Base-by-base conservation (phyloP, 169 alveolate genomes). In the Babesia gibsoni region DNA sequence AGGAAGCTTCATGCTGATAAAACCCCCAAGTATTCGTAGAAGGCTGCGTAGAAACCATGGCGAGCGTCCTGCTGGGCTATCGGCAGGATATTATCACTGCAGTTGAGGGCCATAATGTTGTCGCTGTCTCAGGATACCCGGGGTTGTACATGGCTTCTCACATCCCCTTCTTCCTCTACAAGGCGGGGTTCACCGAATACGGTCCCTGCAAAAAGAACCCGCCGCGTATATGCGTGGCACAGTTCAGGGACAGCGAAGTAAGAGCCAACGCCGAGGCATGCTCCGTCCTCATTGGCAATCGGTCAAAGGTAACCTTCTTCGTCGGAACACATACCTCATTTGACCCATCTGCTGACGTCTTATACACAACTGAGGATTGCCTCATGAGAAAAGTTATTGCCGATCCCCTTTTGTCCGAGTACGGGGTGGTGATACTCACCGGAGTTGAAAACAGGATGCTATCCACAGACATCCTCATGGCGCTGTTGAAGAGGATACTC, bases 381-480 rank as follows among this genome's bases (percentile, higher is more conserved):
- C 32, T 79, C 9, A 6, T 79, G 32, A 23, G 66, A 36, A 48
- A 64, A 35, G 52, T 88, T 30, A 23, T 83, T 59, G 29, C 61
- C 14, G 92, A 88, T 27, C 92, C 92, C 12, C 84, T 88, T 32
- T 64, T 88, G 53, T 73, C 89, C 39, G 90, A 88, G 36, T 88
- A 54, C 78, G 75, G 84, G 10, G 85, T 88, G 29, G 64, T 88
- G 36, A 67, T 88, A 23, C 46, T 88, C 46, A 73, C 89, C 37
- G 79, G 66, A 50, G 54, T 79, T 25, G 82, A 88, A 46, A 67
- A 75, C 42, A 67, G 92, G 23, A 16, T 53, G 16, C 49, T 74
- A 41, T 52, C 54, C 58, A 79, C 84, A 32, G 92, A 88, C 35
- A 43, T 79, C 36, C 32, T 80, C 20, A 18, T 83, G 49, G 61